phyloP scores from a whole-genome alignment of 192 early-diverging fungal genomes.

The Mortierella hygrophila region DNA sequence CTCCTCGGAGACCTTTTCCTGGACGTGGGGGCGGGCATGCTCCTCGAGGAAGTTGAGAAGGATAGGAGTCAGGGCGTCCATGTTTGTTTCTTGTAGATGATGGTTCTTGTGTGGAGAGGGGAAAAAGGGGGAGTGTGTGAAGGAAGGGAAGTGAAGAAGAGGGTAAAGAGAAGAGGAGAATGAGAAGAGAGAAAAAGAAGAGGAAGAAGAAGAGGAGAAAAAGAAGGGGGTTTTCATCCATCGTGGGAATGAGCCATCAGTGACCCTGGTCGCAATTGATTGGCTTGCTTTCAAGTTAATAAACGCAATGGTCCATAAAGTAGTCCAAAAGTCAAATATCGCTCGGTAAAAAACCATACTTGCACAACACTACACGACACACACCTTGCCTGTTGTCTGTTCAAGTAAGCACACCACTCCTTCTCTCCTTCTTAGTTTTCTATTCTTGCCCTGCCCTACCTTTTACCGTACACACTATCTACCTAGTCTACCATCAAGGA shows the following conservation, averaged over 20 bases:
- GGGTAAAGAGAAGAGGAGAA: slow-evolving; percentile 20
- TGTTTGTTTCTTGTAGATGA: background rate
- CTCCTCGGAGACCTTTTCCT: slow-evolving; percentile 47
- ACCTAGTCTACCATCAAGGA: no score
- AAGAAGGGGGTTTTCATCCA: background rate
- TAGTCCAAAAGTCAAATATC: background rate
- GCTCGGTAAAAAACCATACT: background rate
- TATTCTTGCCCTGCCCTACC: background rate
- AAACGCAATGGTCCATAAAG: background rate
- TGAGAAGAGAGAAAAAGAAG: slow-evolving; percentile 27
- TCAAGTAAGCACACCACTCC: background rate
- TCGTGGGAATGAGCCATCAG: background rate
- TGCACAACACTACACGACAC: no score
- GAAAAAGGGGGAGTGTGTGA: background rate
- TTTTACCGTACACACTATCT: no score
- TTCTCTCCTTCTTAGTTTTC: background rate
- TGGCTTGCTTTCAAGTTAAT: background rate
- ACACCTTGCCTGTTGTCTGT: background rate
- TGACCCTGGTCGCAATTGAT: background rate
- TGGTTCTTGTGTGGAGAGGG: background rate
- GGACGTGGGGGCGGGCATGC: slow-evolving; percentile 43
- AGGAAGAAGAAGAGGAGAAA: background rate
- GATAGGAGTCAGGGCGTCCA: slow-evolving; percentile 36
- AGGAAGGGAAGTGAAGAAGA: slow-evolving; percentile 8
- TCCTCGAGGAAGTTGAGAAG: slow-evolving; percentile 48